Conservation (phyloP, 2,329 filamentous ascomycete species). For the Xylariales sp. region DNA sequence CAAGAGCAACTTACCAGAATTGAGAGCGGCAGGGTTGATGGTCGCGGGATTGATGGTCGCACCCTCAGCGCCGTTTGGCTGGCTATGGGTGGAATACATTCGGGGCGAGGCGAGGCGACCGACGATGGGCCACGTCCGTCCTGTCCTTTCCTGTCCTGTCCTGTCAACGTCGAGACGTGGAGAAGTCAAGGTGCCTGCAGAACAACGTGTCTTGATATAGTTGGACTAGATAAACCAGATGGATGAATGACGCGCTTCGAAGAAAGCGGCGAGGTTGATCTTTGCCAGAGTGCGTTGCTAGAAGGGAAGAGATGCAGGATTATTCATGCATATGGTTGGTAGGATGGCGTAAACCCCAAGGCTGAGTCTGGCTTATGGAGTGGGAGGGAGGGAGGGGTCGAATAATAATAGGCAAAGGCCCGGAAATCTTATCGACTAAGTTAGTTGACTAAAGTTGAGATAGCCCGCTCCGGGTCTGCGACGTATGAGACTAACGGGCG, state of each 20-base stretch:
- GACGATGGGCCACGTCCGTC: conserved; percentile 18
- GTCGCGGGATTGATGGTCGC: conserved; percentile 89
- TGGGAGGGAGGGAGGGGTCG: conserved; percentile 5
- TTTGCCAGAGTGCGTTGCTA: conserved; percentile 10
- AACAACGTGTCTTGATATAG: conserved; percentile 59
- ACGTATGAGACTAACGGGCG: conserved; percentile 2
- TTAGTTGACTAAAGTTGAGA: no score
- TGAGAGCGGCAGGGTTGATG: conserved; percentile 57
- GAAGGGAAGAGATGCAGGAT: conserved; percentile 37
- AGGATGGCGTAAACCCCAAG: conserved; percentile 35
- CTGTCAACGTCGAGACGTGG: conserved; percentile 17
- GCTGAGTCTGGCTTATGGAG: conserved; percentile 6
- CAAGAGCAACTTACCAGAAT: conserved; percentile 54
- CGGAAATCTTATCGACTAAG: background rate
- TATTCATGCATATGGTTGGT: conserved; percentile 45
- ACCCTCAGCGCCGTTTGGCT: conserved; percentile 73
- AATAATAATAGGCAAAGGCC: conserved; percentile 6
- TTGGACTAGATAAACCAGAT: conserved; percentile 46
- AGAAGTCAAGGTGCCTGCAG: conserved; percentile 41
- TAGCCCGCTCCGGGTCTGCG: background rate
- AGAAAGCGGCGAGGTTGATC: conserved; percentile 24
- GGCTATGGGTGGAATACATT: conserved; percentile 50
- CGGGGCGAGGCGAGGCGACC: conserved; percentile 34
- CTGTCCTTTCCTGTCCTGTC: conserved; percentile 6
- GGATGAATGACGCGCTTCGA: conserved; percentile 30